Evolutionary conservation across 495 filamentous ascomycete species (phyloP), one percentile per base, ranked within the genome.

Genomic region (Usnea hakonensis): DNA sequence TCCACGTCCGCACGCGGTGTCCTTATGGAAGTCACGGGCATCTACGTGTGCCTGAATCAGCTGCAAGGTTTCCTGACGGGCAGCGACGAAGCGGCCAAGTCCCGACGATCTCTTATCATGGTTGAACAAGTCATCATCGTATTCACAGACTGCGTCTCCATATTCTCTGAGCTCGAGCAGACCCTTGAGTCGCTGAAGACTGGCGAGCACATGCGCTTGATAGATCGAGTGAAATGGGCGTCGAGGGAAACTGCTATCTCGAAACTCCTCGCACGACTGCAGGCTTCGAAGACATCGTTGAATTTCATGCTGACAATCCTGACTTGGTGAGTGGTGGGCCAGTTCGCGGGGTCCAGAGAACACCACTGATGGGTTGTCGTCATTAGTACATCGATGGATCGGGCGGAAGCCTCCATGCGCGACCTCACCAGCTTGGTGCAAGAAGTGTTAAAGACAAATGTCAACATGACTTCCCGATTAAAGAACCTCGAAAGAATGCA

Each of bases 161-260:
- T 62, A 10, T 71, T 72, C 50, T 72, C 70, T 7, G 64, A 72
- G 28, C 69, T 72, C 5, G 69, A 72, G 37, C 58, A 67, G 57
- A 66, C 57, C 2, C 26, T 72, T 16, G 67, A 69, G 28, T 48
- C 67, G 16, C 55, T 67, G 13, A 57, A 65, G 40, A 50, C 53
- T 13, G 64, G 53, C 13, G 67, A 61, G 16, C 56, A 61, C 26
- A 62, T 60, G 67, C 32, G 58, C 2, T 28, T 65, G 2, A 63
- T 68, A 26, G 60, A 66, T 52, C 57, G 67, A 55, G 8, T 72
- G n/a, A 68, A 66, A 52, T 72, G 70, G 70, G 60, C 63, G 2
- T 38, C 52, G 44, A 65, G 63, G n/a, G 69, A 71, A 33, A 33
- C 55, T 17, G 36, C 69, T 17, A 57, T 72, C 37, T 46, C 28